Evolutionary conservation across 2,329 filamentous ascomycete species (phyloP).

Genomic region (Cladosporium oxysporum): DNA sequence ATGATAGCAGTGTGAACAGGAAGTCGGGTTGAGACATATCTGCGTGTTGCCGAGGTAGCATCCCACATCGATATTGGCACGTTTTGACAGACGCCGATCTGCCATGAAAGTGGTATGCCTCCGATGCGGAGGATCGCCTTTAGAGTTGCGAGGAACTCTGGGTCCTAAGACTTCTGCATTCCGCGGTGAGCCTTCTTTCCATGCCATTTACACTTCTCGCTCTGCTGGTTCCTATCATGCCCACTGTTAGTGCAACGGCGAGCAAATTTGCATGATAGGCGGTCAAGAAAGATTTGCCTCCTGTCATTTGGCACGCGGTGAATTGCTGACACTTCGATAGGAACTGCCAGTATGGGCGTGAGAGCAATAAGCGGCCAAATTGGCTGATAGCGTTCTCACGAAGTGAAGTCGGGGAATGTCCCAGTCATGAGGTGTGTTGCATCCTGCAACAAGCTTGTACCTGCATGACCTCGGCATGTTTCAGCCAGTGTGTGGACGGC

Average conservation of each 20-base stretch:
- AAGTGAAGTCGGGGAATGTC: neutral
- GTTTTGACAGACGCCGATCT: neutral
- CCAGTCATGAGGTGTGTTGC: neutral
- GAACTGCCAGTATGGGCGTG: neutral
- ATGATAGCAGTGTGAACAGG: neutral
- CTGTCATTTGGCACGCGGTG: neutral
- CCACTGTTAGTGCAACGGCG: neutral
- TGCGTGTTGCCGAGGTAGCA: neutral
- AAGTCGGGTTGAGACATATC: neutral
- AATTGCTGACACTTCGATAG: neutral
- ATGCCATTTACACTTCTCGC: neutral
- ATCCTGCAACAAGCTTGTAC: neutral
- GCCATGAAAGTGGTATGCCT: neutral
- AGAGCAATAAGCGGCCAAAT: neutral
- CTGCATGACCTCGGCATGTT: constrained; percentile 2
- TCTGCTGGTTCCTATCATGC: neutral
- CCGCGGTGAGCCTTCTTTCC: neutral
- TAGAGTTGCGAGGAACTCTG: neutral
- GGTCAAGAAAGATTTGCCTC: neutral
- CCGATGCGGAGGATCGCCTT: constrained; percentile 5
- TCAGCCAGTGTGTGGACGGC: neutral
- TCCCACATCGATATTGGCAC: neutral
- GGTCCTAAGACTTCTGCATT: neutral
- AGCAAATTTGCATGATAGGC: neutral
- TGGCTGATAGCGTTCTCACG: neutral